Evolutionary conservation across 1,284 basidiomycete genomes (phyloP), one percentile per base, ranked within the genome.

Genomic region (Ceratobasidium sp.): DNA sequence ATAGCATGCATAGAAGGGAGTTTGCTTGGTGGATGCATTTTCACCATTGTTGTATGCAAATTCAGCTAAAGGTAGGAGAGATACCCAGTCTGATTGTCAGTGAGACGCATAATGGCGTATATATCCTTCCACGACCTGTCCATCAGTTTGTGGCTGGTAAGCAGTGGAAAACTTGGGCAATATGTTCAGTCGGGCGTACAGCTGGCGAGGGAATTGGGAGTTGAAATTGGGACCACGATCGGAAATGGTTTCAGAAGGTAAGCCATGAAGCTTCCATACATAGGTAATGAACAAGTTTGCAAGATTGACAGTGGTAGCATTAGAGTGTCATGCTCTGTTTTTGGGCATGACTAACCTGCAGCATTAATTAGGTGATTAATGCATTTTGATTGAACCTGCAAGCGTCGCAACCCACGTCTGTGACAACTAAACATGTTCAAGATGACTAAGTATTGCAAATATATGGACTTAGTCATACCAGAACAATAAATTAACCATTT

Each of bases 71-170:
- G 80, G 77, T 0, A 82, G 64, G 4, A 74, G 62, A 0, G 76
- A 29, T 9, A 15, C 37, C 81, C 80, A 81, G 57, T 81, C 71
- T 29, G 77, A 59, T 51, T 81, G 80, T n/a, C 75, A 22, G 52
- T 81, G 77, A 1, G 65, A 32, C 11, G 17, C 51, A 65, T 77
- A 81, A 59, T 59, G 40, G 1, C 80, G 78, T 1, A 81, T 70
- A 46, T 78, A 79, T 17, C 78, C 78, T 67, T 83, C 82, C 0
- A 84, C 49, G 0, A 65, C 61, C 56, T 83, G 81, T 70, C 84
- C 83, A 68, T 85, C 82, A 0, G 82, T 81, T 61, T 84, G 79
- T 0, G 82, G 83, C 56, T 83, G 83, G 51, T 80, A 83, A 0
- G 83, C 80, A 1, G 83, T 84, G 9, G 77, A 80, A 43, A 79